These are phyloP conservation scores for Microbotryum intermedium DNA, from an alignment of 1,284 basidiomycete species.

Conservation along the genomic window DNA sequence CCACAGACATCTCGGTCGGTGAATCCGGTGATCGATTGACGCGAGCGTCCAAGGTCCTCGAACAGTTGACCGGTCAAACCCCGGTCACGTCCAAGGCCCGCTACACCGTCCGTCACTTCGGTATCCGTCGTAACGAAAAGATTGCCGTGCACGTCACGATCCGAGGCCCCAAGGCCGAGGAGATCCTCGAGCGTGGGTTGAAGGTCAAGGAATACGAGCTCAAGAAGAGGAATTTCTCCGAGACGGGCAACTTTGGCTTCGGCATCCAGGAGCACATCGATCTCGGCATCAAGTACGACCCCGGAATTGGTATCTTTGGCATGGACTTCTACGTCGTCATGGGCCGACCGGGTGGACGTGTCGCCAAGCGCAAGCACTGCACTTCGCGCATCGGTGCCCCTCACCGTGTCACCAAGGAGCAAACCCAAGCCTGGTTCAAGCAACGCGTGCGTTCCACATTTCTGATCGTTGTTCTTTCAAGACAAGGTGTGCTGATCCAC, in stretches of 20 bases:
- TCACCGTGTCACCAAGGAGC: constrained; percentile 52
- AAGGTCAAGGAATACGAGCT: constrained; percentile 99
- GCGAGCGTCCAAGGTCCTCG: constrained; percentile 97
- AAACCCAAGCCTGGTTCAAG: constrained; percentile 95
- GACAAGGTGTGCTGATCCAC: neutral
- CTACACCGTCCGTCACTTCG: constrained; percentile 98
- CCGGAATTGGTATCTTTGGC: constrained; percentile 61
- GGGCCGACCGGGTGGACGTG: constrained; percentile 89
- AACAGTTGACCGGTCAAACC: constrained; percentile 98
- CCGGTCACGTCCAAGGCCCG: constrained; percentile 99
- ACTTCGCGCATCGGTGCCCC: constrained; percentile 75
- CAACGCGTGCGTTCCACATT: constrained; percentile 48
- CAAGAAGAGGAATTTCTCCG: constrained; percentile 80
- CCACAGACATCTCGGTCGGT: constrained; percentile 95
- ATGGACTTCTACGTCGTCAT: constrained; percentile 69
- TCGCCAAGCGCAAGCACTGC: constrained; percentile 85
- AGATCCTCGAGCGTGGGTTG: constrained; percentile 96
- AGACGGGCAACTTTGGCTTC: constrained; percentile 97
- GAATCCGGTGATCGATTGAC: constrained; percentile 99
- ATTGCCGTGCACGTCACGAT: constrained; percentile 99
- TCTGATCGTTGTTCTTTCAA: constrained; percentile 35
- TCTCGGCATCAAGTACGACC: constrained; percentile 95
- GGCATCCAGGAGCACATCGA: constrained; percentile 97
- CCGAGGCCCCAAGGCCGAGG: constrained; percentile 98
- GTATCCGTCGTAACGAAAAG: constrained; percentile 99